A percentile compares a stretch with the other conserved stretches of the same genome.
Conservation (phyloP, 306 rosid genomes). For the Luffa acutangula region DNA sequence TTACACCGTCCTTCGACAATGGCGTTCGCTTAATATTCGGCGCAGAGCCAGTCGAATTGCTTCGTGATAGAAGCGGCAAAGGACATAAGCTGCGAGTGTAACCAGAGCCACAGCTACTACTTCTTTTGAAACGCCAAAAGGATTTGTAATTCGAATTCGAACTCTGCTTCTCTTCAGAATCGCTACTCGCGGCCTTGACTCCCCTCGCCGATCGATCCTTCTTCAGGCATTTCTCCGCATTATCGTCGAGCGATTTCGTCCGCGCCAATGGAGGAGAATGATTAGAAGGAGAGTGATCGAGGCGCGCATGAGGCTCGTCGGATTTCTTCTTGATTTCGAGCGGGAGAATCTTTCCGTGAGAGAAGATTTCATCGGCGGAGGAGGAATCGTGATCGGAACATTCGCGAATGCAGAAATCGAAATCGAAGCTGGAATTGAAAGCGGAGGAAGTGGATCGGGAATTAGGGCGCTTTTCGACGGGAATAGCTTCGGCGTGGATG, state of each 20-base stretch:
- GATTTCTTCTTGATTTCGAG: conserved; percentile 52
- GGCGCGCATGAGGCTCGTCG: conserved; percentile 10
- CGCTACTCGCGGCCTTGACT: conserved; percentile 18
- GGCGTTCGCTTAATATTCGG: conserved; percentile 37
- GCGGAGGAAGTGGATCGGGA: conserved; percentile 50
- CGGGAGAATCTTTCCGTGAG: conserved; percentile 57
- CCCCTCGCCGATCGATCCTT: conserved; percentile 22
- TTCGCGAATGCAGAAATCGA: conserved; percentile 61
- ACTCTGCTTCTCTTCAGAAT: conserved; percentile 37
- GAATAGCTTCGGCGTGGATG: conserved; percentile 42
- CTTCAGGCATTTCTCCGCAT: conserved; percentile 15
- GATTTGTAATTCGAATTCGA: conserved; percentile 40
- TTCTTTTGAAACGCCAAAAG: conserved; percentile 77
- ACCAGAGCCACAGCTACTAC: conserved; percentile 85
- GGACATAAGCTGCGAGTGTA: conserved; percentile 75
- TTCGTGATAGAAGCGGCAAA: conserved; percentile 64
- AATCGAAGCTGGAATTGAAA: conserved; percentile 52
- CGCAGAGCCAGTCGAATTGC: conserved; percentile 72
- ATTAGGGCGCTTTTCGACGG: conserved; percentile 47
- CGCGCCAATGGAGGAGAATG: conserved; percentile 21
- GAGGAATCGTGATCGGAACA: conserved; percentile 53
- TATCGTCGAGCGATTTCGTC: conserved; percentile 2
- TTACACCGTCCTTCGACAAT: conserved; percentile 33
- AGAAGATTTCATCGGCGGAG: conserved; percentile 87
- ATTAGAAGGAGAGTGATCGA: conserved; percentile 7